Evolutionary conservation across 768 basidiomycete genomes (phyloP), one percentile per base, ranked within the genome.

Genomic region (Fomitopsis pulvina): DNA sequence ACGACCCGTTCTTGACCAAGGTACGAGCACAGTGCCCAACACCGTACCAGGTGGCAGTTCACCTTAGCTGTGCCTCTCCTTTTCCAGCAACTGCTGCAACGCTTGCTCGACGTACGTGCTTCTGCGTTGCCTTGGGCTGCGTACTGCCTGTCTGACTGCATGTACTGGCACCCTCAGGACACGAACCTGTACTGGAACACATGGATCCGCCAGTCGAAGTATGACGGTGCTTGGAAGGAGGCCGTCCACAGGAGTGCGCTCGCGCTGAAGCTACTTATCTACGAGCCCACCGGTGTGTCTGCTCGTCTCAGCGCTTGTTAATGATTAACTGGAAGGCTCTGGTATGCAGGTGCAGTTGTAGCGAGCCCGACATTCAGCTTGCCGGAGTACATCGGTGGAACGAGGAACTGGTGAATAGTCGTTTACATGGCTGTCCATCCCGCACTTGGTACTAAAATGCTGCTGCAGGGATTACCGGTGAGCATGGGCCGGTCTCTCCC

Each of bases 351-450:
- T 21, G 93, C 94, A 1, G 87, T 96, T 42, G 86, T 97, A 7
- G 95, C 95, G 0, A 92, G 91, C 54, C 92, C 95, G 0, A 97
- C 94, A 0, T 97, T 98, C 68, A 91, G 89, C 54, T 70, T 97
- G 10, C 94, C 94, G 0, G 94, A 96, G 63, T 86, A 81, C 53
- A 87, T 96, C 27, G 93, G 93, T 0, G 93, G 93, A 1, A 82
- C 81, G 0, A 73, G 93, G 48, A 95, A 95, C 60, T 95, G 92
- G 89, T 86, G 50, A 8, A 74, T 61, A 7, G 18, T 32, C 5
- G 28, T 30, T 12, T 20, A 20, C 20, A 10, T 39, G 21, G 40
- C 6, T 10, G 29, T 45, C n/a, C n/a, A n/a, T n/a, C n/a, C n/a
- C n/a, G n/a, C n/a, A n/a, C n/a, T n/a, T 21, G 7, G 34, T 16